Evolutionary conservation across 768 basidiomycete species (phyloP), one percentile per base, ranked within the genome.

Genomic region (Lactifluus subvellereus): DNA sequence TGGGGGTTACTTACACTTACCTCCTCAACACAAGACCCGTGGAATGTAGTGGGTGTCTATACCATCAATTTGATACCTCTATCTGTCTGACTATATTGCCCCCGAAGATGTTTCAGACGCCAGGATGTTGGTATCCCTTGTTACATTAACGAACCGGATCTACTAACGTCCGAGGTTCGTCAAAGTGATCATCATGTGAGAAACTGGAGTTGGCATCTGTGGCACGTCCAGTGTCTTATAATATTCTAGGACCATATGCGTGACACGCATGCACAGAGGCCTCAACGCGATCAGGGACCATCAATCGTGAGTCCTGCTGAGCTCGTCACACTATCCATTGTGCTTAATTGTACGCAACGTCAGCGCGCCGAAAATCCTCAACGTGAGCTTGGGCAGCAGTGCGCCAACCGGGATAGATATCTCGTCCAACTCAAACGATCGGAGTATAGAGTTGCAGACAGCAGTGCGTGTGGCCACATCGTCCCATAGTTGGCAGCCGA

Each of bases 191-290:
- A 40, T 43, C 38, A 59, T 59, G 62, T 64, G 32, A 54, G 62
- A 42, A 30, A 14, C 10, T 42, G 32, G 13, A 22, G 18, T 45
- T 45, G 22, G 9, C 30, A n/a, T 43, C 16, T 32, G 32, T 42
- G 37, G 4, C 32, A 5, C 14, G 18, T 54, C n/a, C 20, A 54
- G 32, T 49, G 32, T 49, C 53, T 1, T 33, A 33, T 35, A 16
- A 32, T 42, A 30, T 13, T 6, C 43, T 47, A 66, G 64, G 52
- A 49, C 64, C 2, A 66, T 66, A 27, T 63, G 61, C 33, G 61
- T 62, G 18, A 66, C 61, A 11, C 56, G 56, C 18, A 35, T 66
- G 51, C 58, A 63, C 52, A 47, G 54, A 13, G 22, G n/a, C 20
- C 65, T 62, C 9, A 54, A 30, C 52, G 13, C 32, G 43, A 45